phyloP scores from a whole-genome alignment of 306 rosid species.

The Vigna trinervia region DNA sequence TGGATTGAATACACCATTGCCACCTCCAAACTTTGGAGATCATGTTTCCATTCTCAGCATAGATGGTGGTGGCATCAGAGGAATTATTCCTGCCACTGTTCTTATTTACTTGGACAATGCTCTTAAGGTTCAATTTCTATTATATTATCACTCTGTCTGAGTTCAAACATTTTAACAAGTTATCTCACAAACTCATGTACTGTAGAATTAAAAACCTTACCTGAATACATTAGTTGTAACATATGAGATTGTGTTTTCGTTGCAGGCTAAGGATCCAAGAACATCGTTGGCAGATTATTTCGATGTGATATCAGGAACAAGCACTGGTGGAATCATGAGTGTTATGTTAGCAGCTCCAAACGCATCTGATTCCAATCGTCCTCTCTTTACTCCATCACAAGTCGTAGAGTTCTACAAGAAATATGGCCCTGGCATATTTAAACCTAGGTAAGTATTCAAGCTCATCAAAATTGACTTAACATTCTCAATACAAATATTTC shows the following conservation, averaged over 20 bases:
- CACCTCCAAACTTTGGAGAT: not conserved
- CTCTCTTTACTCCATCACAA: not conserved
- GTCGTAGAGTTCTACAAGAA: not conserved
- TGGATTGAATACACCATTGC: not conserved
- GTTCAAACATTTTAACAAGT: no score
- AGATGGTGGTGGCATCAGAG: slow-evolving; percentile 42
- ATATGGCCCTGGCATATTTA: not conserved
- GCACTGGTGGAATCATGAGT: not conserved
- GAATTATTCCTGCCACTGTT: slow-evolving; percentile 35
- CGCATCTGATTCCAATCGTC: not conserved
- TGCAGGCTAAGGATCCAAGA: not conserved
- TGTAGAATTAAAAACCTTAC: no score
- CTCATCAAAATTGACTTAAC: no score
- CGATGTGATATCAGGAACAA: not conserved
- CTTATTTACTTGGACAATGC: not conserved
- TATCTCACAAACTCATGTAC: no score
- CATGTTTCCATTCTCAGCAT: slow-evolving; percentile 35
- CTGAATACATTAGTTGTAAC: no score
- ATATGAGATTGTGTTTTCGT: no score
- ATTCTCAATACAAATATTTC: no score
- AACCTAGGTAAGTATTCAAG: no score
- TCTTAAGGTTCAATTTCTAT: slow-evolving; percentile 21
- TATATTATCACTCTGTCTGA: no score
- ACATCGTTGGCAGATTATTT: not conserved
- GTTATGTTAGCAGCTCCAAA: not conserved